A percentile compares a stretch with the other conserved stretches of the same genome.
Evolutionary conservation across 352 stramenopile genomes (phyloP).

Genomic region (Elongisporangium prolatum): DNA sequence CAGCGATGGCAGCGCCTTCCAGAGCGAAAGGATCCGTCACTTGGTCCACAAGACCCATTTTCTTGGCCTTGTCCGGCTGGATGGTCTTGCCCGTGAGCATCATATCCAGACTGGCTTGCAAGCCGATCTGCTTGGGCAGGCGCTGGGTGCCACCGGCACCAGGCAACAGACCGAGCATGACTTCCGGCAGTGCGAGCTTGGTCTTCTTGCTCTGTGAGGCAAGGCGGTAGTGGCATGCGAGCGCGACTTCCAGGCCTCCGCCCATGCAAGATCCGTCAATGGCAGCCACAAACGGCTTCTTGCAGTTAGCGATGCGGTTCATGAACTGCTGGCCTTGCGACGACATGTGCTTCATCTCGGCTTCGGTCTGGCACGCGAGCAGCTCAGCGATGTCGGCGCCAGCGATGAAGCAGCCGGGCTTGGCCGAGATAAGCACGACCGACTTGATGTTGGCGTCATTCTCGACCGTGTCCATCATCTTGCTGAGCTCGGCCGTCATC

Average conservation of each 20-base stretch:
- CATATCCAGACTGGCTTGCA: slow-evolving; percentile 94
- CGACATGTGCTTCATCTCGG: slow-evolving; percentile 91
- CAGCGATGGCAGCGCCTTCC: slow-evolving; percentile 88
- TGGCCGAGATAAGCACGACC: slow-evolving; percentile 96
- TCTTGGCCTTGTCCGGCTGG: slow-evolving; percentile 93
- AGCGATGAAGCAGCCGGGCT: slow-evolving; percentile 97
- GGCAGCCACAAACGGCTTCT: slow-evolving; percentile 93
- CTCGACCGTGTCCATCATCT: slow-evolving; percentile 87
- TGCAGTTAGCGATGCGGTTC: slow-evolving; percentile 88
- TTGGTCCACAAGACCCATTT: slow-evolving; percentile 96
- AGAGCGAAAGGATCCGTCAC: slow-evolving; percentile 90
- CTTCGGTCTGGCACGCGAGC: slow-evolving; percentile 73
- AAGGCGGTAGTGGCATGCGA: slow-evolving; percentile 98
- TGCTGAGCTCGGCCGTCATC: slow-evolving; percentile 85
- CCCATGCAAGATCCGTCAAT: slow-evolving; percentile 97
- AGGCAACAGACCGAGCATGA: slow-evolving; percentile 97
- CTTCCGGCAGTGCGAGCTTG: slow-evolving; percentile 95
- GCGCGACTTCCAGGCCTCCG: slow-evolving; percentile 95
- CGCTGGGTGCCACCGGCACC: slow-evolving; percentile 98
- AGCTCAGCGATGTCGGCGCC: slow-evolving; percentile 98
- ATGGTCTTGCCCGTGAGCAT: slow-evolving; percentile 98
- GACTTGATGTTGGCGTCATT: slow-evolving; percentile 92
- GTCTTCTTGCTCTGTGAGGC: slow-evolving; percentile 94
- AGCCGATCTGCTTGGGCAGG: slow-evolving; percentile 91
- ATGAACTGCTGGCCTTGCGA: slow-evolving; percentile 93